phyloP scores from a whole-genome alignment of 441 rosid species.

The Populus hybrid region DNA sequence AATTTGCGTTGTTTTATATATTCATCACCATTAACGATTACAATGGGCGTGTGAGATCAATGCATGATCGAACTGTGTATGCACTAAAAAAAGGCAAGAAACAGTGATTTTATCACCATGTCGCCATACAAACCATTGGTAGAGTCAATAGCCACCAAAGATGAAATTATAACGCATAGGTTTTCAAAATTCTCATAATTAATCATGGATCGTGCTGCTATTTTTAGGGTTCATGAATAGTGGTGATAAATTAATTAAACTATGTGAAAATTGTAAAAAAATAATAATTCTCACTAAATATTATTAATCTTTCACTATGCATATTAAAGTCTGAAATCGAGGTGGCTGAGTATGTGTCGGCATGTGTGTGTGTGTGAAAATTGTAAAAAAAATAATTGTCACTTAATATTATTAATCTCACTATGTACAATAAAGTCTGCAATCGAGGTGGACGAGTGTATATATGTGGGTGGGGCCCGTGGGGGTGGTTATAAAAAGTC shows the following conservation, averaged over 20 bases:
- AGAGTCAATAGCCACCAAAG: slow-evolving; percentile 5
- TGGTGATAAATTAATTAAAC: background rate
- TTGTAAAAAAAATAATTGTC: no score
- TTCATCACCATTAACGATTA: background rate
- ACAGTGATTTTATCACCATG: background rate
- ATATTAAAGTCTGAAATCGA: no score
- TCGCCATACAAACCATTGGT: background rate
- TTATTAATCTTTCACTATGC: no score
- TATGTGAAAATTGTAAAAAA: no score
- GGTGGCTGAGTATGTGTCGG: no score
- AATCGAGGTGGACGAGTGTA: no score
- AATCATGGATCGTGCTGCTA: background rate
- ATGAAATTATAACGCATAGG: slow-evolving; percentile 2
- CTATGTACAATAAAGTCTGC: no score
- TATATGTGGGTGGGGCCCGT: no score
- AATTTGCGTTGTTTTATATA: background rate
- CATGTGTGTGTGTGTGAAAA: background rate
- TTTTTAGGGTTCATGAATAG: background rate
- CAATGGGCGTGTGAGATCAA: background rate
- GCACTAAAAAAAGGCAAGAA: background rate
- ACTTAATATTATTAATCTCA: background rate
- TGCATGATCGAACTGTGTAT: background rate
- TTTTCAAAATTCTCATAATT: background rate
- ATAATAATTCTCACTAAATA: no score
- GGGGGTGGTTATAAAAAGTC: no score